Conservation (phyloP, 2,329 filamentous ascomycete species). For the Massarina eburnea region DNA sequence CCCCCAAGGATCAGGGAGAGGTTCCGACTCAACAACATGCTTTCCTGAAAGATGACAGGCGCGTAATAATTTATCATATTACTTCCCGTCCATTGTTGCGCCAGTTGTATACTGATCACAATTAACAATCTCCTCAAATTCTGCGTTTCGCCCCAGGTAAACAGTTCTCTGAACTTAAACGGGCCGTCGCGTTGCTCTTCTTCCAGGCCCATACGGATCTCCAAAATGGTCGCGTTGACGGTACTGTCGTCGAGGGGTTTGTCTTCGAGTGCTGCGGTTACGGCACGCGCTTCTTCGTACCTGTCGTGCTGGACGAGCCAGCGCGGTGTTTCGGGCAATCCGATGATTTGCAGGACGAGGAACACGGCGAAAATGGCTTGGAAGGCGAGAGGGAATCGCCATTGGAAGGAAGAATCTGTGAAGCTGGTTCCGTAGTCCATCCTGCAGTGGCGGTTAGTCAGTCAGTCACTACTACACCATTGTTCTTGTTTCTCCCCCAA, state of each 20-base stretch:
- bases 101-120: constrained; percentile 53
- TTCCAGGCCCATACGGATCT: constrained; percentile 48
- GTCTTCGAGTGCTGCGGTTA: constrained; percentile 50
- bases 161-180: constrained; percentile 38
- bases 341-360: constrained; percentile 51
- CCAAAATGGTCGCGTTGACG: constrained; percentile 45
- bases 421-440: constrained; percentile 13
- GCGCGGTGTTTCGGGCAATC: constrained; percentile 48
- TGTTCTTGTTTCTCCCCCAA: too few species aligned
- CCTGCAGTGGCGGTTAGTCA: constrained; percentile 3
- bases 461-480: too few species aligned
- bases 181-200: constrained; percentile 50
- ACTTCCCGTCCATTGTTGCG: constrained; percentile 49
- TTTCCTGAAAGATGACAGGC: constrained; percentile 51
- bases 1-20: constrained; percentile 53
- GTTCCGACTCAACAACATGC: constrained; percentile 55
- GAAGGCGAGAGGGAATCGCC: constrained; percentile 51
- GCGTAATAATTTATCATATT: constrained; percentile 32
- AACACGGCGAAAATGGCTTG: constrained; percentile 57
- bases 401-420: constrained; percentile 6
- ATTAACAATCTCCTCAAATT: constrained; percentile 54
- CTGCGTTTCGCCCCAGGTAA: constrained; percentile 51
- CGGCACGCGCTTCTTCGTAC: constrained; percentile 47
- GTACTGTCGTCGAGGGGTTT: constrained; percentile 47
- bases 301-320: constrained; percentile 49